These are phyloP conservation scores for Solanum acaule DNA, from an alignment of 257 asterid genomes.

Conservation along the genomic window DNA sequence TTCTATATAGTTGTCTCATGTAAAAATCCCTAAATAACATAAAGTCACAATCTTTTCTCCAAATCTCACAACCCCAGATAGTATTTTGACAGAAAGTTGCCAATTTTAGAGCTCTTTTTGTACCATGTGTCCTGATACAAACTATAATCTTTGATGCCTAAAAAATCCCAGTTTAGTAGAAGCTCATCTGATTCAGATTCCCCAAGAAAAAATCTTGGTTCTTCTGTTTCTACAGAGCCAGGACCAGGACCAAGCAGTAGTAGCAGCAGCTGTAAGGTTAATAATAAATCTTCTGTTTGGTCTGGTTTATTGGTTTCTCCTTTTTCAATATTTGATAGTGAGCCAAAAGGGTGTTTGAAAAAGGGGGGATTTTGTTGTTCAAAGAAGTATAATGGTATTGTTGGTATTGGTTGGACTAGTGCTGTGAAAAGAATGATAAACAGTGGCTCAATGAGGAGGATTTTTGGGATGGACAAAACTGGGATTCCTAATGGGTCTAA, in stretches of 20 bases:
- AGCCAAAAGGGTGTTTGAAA: constrained; percentile 8
- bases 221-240: constrained; percentile 15
- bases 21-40: background rate
- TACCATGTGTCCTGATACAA: background rate
- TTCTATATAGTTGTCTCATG: background rate
- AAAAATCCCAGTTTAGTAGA: background rate
- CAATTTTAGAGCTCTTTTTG: background rate
- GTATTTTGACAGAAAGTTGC: background rate
- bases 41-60: background rate
- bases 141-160: constrained; percentile 4
- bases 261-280: background rate
- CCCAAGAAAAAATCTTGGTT: background rate
- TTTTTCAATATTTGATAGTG: constrained; percentile 22
- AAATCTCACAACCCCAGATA: background rate
- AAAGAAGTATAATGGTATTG: constrained; percentile 29
- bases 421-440: constrained; percentile 65
- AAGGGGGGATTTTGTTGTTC: background rate
- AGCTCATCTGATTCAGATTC: constrained; percentile 5
- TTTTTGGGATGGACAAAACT: constrained; percentile 49
- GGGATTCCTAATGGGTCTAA: constrained; percentile 36
- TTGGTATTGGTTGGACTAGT: constrained; percentile 33
- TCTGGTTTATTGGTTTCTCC: constrained; percentile 26
- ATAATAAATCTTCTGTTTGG: constrained; percentile 16
- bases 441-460: constrained; percentile 82
- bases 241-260: constrained; percentile 31